Base-by-base conservation (phyloP, 139 green algal genomes). In the Chlamydomonas incerta region DNA sequence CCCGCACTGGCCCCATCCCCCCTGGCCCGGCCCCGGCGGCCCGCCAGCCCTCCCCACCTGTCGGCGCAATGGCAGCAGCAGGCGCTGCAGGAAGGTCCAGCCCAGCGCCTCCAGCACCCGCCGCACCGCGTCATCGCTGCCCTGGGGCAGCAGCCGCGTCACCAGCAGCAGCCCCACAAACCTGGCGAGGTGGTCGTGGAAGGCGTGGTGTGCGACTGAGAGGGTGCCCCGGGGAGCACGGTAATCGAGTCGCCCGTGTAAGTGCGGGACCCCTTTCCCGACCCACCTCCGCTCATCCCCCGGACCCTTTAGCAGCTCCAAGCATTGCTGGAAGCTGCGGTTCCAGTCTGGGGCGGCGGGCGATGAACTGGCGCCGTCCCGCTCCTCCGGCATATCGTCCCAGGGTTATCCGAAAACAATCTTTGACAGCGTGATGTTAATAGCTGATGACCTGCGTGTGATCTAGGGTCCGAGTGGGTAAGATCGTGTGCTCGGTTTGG, bases 151-250 rank as follows among this genome's bases (percentile, higher is more conserved):
- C 31, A 95, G 79, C 70, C 92, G 92, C 13, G 93, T 95, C 11
- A 95, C 93, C 62, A 97, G 85, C 33, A 97, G 86, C 57, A 97
- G 87, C 11, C 94, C 94, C 15, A 96, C 94, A 82, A 97, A 94
- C 82, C 94, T 97, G 90, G 20, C n/a, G n/a, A 63, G n/a, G 29
- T 6, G 57, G 8, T 11, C 10, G 6, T 21, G 18, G 18, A 26
- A 0, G 11, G 37, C 21, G 14, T 6, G 5, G 6, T 13, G 33
- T 35, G 46, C 28, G 29, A 17, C 1, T 20, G 17, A 33, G 31
- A 33, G 47, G 5, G 50, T 28, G 26, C 47, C 34, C 26, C 4
- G 15, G 50, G 34, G 15, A 41, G 33, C 24, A 57, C 37, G 23
- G 63, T 20, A 41, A 5, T 11, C 6, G 9, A 37, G 26, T n/a